Base-by-base conservation (phyloP, 2,329 filamentous ascomycete species). In the Penicillium sp. region DNA sequence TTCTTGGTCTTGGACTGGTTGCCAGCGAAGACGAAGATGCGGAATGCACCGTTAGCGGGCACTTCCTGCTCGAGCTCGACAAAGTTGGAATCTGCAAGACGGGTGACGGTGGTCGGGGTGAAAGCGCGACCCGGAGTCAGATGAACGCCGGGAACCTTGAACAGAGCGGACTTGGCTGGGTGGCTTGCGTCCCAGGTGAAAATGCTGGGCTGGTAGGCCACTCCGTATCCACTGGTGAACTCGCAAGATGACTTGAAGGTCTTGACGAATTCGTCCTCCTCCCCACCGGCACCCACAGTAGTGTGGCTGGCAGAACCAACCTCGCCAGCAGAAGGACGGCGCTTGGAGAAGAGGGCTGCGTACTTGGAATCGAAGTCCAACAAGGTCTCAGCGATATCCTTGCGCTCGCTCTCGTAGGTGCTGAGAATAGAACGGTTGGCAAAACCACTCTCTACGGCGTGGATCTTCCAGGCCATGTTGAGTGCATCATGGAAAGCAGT, bases 391-490 rank as follows among this genome's bases (percentile, higher is more conserved):
- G 93, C 93, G 42, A 95, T 88, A 56, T 89, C 82, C 72, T 90
- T 93, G 57, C 93, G 88, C 76, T 97, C 93, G 2, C 83, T 82
- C 77, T 97, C 91, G 73, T 97, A 97, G 0, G 93, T 94, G 61
- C 87, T 84, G 50, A 97, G 83, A 19, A 94, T 81, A 3, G 85
- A 84, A 60, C 90, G 88, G 31, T 86, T 78, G 1, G 91, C 90
- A 65, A 96, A 90, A 13, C 91, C 91, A 27, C 83, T 82, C 72
- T 96, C 92, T 10, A 97, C 93, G 37, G 90, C 87, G 71, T 96
- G 93, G 51, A 97, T 90, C 79, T 97, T 97, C 93, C 93, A 97
- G 8, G 93, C 93, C 41, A 97, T 81, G 74, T 97, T 97, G 59
- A 91, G 85, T 0, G 91, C 91, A 67, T 82, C 80, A 48, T 82